phyloP scores from a whole-genome alignment of 2,329 filamentous ascomycete species.

The Leptosphaerulina australis region DNA sequence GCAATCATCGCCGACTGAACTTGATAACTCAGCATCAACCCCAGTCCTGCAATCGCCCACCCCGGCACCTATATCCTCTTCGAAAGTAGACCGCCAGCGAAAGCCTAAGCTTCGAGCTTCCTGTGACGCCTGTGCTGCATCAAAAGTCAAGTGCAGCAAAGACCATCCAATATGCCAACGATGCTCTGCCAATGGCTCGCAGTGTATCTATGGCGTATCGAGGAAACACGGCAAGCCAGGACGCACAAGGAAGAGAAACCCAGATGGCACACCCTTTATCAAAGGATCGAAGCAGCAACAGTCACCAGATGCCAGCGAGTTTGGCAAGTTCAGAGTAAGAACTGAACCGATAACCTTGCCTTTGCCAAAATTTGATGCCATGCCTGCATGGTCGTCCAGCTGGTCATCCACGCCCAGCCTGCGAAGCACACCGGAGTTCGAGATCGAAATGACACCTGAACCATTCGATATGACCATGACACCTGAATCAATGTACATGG shows the following conservation, averaged over 20 bases:
- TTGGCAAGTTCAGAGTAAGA: conserved; percentile 35
- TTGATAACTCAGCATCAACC: conserved; percentile 11
- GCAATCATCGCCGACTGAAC: conserved; percentile 23
- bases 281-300: conserved; percentile 38
- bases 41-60: conserved; percentile 26
- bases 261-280: conserved; percentile 40
- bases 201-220: conserved; percentile 44
- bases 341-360: conserved; percentile 29
- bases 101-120: conserved; percentile 44
- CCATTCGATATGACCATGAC: conserved; percentile 31
- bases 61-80: conserved; percentile 28
- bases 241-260: conserved; percentile 40
- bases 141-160: conserved; percentile 48
- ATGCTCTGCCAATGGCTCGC: conserved; percentile 36
- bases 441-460: conserved; percentile 39
- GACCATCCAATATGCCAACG: conserved; percentile 43
- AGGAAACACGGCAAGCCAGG: conserved; percentile 47
- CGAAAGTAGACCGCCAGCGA: conserved; percentile 23
- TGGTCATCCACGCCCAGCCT: conserved; percentile 38
- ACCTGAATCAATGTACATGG: conserved; percentile 35
- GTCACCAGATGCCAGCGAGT: conserved; percentile 39
- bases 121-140: conserved; percentile 47
- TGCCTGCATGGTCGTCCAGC: conserved; percentile 30
- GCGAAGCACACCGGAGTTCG: conserved; percentile 34
- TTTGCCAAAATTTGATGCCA: conserved; percentile 25